Percentiles rank a stretch among this genome's conserved stretches.
Conservation (phyloP, 495 filamentous ascomycete species). For the Penicillium angulare region DNA sequence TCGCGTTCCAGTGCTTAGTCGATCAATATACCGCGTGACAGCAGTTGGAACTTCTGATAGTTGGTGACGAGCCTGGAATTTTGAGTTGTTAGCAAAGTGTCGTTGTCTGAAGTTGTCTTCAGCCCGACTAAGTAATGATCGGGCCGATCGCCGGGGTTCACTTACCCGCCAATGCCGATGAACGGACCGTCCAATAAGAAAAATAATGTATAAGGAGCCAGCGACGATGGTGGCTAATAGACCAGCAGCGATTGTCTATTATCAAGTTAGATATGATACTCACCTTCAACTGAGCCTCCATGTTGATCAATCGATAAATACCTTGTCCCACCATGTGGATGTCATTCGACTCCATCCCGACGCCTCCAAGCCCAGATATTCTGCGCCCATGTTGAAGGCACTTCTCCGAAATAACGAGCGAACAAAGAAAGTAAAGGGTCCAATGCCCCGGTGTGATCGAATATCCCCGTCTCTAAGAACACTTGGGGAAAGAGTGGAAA, state of each 20-base stretch:
- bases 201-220: neutral
- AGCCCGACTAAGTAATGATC: neutral
- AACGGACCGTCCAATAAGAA: neutral
- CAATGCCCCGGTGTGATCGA: neutral
- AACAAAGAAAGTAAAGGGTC: constrained; percentile 1
- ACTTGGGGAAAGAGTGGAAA: neutral
- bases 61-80: neutral
- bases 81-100: neutral
- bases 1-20: neutral
- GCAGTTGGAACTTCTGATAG: neutral
- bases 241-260: neutral
- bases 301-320: neutral
- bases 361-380: neutral
- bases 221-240: neutral
- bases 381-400: neutral
- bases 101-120: neutral
- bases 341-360: constrained; percentile 3
- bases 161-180: constrained; percentile 3
- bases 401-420: neutral
- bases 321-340: constrained; percentile 1
- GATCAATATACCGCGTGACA: neutral
- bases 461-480: neutral
- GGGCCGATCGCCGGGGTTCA: neutral
- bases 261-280: neutral
- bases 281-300: neutral